Evolutionary conservation across 2,329 filamentous ascomycete species (phyloP).

Genomic region (Epichloe brachyelytri): DNA sequence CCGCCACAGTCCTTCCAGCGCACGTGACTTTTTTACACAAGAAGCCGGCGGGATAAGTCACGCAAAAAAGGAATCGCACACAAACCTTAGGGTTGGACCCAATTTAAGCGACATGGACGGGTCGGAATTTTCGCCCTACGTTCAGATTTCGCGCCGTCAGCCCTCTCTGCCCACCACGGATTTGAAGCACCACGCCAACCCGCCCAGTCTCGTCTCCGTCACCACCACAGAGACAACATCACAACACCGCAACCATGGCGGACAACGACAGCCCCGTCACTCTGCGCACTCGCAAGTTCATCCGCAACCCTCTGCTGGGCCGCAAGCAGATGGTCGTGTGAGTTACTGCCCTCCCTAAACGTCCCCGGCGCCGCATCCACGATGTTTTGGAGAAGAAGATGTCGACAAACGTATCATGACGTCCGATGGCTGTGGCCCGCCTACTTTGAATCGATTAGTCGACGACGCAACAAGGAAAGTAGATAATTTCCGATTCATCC

Average conservation of each 20-base stretch:
- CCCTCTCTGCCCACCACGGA: constrained; percentile 18
- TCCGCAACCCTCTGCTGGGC: constrained; percentile 97
- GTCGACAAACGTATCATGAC: constrained; percentile 2
- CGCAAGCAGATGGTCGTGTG: constrained; percentile 99
- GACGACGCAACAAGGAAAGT: background rate
- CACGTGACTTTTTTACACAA: background rate
- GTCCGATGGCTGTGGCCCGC: background rate
- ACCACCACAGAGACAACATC: constrained; percentile 22
- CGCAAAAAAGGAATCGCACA: background rate
- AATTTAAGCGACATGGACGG: constrained; percentile 27
- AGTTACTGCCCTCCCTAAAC: constrained; percentile 29
- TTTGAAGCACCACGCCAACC: constrained; percentile 14
- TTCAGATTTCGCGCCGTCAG: constrained; percentile 15
- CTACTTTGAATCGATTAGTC: background rate
- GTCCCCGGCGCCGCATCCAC: background rate
- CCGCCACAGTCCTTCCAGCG: background rate
- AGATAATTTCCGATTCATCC: background rate
- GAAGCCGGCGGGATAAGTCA: background rate
- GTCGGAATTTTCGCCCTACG: constrained; percentile 24
- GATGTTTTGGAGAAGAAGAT: background rate
- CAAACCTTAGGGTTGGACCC: constrained; percentile 32
- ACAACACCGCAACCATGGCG: constrained; percentile 64
- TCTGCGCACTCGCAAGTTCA: constrained; percentile 99
- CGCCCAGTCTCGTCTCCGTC: constrained; percentile 18
- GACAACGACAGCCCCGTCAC: constrained; percentile 67